Percentiles rank a stretch among this genome's conserved stretches.
Conservation (phyloP, 345 rosid species). For the Gynandropsis gynandra region DNA sequence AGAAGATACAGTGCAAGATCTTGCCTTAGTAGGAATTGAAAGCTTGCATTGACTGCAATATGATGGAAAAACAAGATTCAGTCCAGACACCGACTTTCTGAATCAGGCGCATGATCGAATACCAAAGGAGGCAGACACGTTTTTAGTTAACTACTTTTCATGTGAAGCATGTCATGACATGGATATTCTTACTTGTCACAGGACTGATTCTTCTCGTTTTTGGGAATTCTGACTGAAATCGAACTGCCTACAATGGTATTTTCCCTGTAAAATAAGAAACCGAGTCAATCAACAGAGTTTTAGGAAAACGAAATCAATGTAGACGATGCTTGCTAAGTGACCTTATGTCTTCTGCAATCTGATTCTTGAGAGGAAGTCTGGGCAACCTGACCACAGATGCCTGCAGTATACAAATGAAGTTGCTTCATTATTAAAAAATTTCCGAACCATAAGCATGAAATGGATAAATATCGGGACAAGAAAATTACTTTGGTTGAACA, state of each 20-base stretch:
- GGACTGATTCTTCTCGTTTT: constrained; percentile 25
- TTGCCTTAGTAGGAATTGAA: constrained; percentile 34
- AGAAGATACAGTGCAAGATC: constrained; percentile 33
- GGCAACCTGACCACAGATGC: constrained; percentile 36
- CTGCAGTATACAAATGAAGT: constrained; percentile 27
- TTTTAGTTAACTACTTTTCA: no score
- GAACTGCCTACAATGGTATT: constrained; percentile 27
- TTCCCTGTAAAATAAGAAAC: constrained; percentile 29
- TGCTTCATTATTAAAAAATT: constrained; percentile 12
- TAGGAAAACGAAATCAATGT: neutral
- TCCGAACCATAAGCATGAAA: neutral
- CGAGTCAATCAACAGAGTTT: constrained; percentile 10
- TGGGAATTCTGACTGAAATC: constrained; percentile 33
- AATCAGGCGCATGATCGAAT: no score
- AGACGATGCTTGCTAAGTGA: constrained; percentile 18
- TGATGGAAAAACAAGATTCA: constrained; percentile 10
- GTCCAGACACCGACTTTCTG: no score
- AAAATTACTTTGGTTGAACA: constrained; percentile 44
- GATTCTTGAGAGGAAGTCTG: constrained; percentile 33
- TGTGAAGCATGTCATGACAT: neutral
- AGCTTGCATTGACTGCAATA: constrained; percentile 35
- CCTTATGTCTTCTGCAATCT: constrained; percentile 46
- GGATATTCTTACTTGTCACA: constrained; percentile 32
- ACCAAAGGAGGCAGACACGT: no score
- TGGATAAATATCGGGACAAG: constrained; percentile 8